These are phyloP conservation scores for Bipolaris gigantea DNA, from an alignment of 2,329 filamentous ascomycete genomes.

Conservation along the genomic window DNA sequence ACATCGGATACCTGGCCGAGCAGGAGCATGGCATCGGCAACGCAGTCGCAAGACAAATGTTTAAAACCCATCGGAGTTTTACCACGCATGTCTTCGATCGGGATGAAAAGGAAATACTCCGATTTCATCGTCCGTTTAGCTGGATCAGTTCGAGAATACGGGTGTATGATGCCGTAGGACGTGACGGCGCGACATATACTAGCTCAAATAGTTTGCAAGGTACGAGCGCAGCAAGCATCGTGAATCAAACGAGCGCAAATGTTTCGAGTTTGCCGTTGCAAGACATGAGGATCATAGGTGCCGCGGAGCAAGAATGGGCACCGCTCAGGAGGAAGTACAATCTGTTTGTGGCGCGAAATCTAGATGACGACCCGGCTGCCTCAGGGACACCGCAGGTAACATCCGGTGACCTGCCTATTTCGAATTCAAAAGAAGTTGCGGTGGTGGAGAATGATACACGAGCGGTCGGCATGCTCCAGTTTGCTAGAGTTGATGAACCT, in stretches of 20 bases:
- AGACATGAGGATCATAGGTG: constrained; percentile 65
- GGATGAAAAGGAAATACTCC: constrained; percentile 61
- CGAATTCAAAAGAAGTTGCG: constrained; percentile 52
- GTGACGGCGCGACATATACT: constrained; percentile 34
- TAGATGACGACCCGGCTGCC: constrained; percentile 42
- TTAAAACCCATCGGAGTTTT: constrained; percentile 64
- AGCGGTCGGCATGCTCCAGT: constrained; percentile 58
- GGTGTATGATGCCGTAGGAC: constrained; percentile 40
- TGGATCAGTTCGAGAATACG: constrained; percentile 62
- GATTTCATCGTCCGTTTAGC: constrained; percentile 64
- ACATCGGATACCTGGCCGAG: constrained; percentile 67
- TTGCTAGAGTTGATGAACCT: constrained; percentile 64
- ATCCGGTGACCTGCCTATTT: constrained; percentile 52
- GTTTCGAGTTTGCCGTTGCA: constrained; percentile 57
- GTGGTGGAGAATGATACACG: constrained; percentile 40
- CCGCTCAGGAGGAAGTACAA: constrained; percentile 66
- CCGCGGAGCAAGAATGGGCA: constrained; percentile 66
- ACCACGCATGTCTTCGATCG: constrained; percentile 67
- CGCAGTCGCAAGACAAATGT: constrained; percentile 61
- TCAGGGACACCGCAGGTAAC: constrained; percentile 46
- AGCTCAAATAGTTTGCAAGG: constrained; percentile 50
- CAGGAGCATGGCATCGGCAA: constrained; percentile 62
- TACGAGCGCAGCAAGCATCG: constrained; percentile 48
- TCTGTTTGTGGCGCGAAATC: constrained; percentile 60
- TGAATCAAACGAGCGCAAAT: constrained; percentile 52